Base-by-base conservation (phyloP, 148 eudicot species). In the Rhododendron griersonianum region DNA sequence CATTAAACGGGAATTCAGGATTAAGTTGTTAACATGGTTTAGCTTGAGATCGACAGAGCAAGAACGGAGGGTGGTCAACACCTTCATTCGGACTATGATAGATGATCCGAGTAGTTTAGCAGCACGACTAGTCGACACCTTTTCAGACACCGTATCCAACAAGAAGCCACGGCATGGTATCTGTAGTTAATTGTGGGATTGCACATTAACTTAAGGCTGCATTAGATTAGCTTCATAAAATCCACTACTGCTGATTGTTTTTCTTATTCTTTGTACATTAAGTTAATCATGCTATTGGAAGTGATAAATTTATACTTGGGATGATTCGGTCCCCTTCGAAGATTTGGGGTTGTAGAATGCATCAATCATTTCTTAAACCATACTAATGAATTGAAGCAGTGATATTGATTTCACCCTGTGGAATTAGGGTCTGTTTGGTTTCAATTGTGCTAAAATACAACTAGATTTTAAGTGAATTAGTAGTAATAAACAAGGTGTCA, bases 101-200 rank as follows among this genome's bases (percentile, higher is more conserved):
- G 96, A 95, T 65, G 98, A 96, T 86, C 98, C 98, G 13, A 89
- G 86, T 86, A 93, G 98, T 88, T 91, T 95, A 84, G 98, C 95
- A 2, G 99, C 89, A 78, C 99, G 94, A 86, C 88, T 96, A 89
- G 90, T 93, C 18, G 95, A 96, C 84, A 89, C 98, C 28, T 96
- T 96, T 87, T 84, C 92, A 2, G 99, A 95, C 67, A 91, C 92
- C 33, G 45, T 95, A 84, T 90, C 92, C 81, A 63, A 89, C 93
- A 94, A 97, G 91, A 94, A 88, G 95, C 93, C 91, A 7, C 89
- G 86, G 85, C 87, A 83, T 87, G 90, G 95, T 61, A 89, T 86
- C 85, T 88, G 91, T 87, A 85, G 91, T 89, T 88, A 91, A 84
- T 63, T 90, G 57, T 87, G 88, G 90, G 51, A 55, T 71, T 78